phyloP scores from a whole-genome alignment of 768 basidiomycete genomes.

The Boletus rufocinnamomeus region DNA sequence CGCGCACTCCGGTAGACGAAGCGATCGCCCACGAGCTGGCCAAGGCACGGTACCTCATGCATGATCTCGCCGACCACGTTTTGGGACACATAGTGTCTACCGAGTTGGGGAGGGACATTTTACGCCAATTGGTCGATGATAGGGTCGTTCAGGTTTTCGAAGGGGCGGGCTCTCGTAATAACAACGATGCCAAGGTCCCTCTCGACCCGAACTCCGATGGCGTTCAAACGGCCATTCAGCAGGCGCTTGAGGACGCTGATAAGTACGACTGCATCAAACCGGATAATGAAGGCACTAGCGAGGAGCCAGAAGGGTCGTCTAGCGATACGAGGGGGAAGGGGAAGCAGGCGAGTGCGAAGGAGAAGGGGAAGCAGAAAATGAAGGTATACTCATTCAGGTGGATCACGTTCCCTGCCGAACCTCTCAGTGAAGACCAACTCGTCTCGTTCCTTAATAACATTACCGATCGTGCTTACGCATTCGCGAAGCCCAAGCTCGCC shows the following conservation, averaged over 20 bases:
- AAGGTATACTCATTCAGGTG: constrained; percentile 9
- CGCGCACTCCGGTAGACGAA: not conserved
- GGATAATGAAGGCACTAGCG: not conserved
- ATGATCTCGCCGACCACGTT: constrained; percentile 1
- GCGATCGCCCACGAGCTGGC: too few species aligned
- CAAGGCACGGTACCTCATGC: not conserved
- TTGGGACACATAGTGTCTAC: constrained; percentile 6
- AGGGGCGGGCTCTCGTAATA: not conserved
- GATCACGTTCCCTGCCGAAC: constrained; percentile 5
- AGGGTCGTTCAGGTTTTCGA: constrained; percentile 4
- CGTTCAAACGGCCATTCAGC: not conserved
- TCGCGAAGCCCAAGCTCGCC: not conserved
- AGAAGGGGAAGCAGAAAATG: not conserved
- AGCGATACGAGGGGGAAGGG: not conserved
- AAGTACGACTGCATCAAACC: not conserved
- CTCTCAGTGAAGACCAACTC: constrained; percentile 6
- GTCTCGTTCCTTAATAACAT: constrained; percentile 8
- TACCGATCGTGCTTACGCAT: not conserved
- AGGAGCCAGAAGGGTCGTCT: too few species aligned
- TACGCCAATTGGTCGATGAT: not conserved
- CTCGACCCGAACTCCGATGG: constrained; percentile 1
- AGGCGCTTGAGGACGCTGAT: constrained; percentile 8
- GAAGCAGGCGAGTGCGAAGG: not conserved
- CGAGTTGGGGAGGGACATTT: constrained; percentile 1
- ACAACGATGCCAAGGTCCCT: not conserved